These are phyloP conservation scores for Melastoma malabathricum DNA, from an alignment of 345 rosid species.

Conservation along the genomic window DNA sequence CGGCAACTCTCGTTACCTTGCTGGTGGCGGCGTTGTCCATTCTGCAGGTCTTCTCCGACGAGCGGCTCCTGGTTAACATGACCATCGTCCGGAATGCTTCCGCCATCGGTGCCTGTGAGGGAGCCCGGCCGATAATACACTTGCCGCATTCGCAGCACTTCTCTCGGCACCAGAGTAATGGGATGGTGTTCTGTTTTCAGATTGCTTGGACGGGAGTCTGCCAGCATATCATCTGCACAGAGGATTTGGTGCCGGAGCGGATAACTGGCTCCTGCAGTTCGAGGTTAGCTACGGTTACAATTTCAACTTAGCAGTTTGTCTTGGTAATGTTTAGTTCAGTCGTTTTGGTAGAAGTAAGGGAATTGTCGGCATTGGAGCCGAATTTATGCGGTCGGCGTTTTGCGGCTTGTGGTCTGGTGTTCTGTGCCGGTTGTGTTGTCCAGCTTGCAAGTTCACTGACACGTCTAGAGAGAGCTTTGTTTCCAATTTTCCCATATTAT, in stretches of 20 bases:
- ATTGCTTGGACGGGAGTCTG: slow-evolving; percentile 91
- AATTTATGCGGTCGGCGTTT: no score
- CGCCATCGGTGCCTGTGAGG: slow-evolving; percentile 56
- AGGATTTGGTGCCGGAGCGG: slow-evolving; percentile 69
- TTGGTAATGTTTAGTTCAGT: no score
- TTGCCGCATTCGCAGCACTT: neutral
- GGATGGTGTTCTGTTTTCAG: slow-evolving; percentile 12
- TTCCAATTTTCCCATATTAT: no score
- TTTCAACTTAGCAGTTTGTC: no score
- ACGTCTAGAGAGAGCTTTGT: no score
- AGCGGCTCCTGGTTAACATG: slow-evolving; percentile 44
- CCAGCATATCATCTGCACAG: slow-evolving; percentile 76
- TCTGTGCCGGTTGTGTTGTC: no score
- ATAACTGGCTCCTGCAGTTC: slow-evolving; percentile 82
- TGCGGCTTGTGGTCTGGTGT: no score
- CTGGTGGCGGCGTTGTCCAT: slow-evolving; percentile 6
- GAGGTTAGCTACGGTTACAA: slow-evolving; percentile 34
- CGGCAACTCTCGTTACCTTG: slow-evolving; percentile 9
- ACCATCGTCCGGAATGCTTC: slow-evolving; percentile 57
- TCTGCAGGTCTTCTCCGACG: slow-evolving; percentile 14
- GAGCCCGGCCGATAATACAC: neutral
- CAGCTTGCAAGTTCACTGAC: no score
- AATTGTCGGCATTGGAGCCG: no score
- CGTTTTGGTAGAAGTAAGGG: no score
- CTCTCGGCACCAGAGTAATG: neutral